phyloP scores from a whole-genome alignment of 169 alveolate genomes.

The Eimeria maxima region DNA sequence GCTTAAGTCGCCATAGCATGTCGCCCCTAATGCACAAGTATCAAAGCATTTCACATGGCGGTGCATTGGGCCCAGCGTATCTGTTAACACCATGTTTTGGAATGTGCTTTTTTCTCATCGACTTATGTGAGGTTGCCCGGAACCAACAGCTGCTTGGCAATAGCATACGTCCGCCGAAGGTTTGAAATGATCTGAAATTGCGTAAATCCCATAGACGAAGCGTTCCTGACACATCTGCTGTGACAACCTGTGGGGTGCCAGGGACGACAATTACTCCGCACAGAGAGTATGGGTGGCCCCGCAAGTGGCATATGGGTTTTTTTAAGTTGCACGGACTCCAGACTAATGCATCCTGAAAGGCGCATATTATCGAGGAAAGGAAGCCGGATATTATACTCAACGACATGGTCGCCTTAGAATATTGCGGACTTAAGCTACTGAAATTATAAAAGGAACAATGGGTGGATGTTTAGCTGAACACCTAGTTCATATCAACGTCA shows the following conservation, averaged over 20 bases:
- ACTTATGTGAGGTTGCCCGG: not conserved
- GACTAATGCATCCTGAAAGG: conserved; percentile 77
- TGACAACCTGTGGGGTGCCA: conserved; percentile 86
- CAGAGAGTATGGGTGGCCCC: conserved; percentile 86
- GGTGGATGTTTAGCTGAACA: too few species aligned
- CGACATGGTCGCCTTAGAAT: too few species aligned
- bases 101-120: not conserved
- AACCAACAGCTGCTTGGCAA: not conserved
- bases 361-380: not conserved
- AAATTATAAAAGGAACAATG: too few species aligned
- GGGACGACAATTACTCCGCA: conserved; percentile 86
- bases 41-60: not conserved
- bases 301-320: conserved; percentile 83
- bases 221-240: conserved; percentile 87
- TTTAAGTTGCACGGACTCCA: conserved; percentile 87
- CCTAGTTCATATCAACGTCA: too few species aligned
- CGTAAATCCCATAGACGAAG: conserved; percentile 87
- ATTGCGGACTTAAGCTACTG: too few species aligned
- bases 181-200: conserved; percentile 83
- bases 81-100: too few species aligned
- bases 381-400: not conserved
- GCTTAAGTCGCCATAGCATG: conserved; percentile 68
- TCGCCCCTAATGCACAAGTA: conserved; percentile 32
- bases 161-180: conserved; percentile 72
- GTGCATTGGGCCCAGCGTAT: not conserved